phyloP scores from a whole-genome alignment of 768 basidiomycete species.

The Suillus weaverae region DNA sequence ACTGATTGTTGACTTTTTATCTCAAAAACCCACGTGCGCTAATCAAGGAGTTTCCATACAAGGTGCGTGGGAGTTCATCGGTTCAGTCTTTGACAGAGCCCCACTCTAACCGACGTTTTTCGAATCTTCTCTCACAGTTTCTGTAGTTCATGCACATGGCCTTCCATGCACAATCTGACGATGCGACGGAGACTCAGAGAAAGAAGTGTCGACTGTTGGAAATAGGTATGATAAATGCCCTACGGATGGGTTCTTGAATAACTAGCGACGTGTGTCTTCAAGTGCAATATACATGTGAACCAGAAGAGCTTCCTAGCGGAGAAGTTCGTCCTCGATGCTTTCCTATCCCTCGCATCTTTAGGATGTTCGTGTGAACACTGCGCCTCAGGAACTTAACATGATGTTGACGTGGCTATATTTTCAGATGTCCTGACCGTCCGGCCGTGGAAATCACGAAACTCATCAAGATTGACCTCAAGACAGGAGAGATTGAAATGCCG shows the following conservation, averaged over 20 bases:
- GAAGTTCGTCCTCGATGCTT: slow-evolving; percentile 52
- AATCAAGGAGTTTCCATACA: slow-evolving; percentile 4
- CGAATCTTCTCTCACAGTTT: slow-evolving; percentile 1
- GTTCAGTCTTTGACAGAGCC: slow-evolving; percentile 12
- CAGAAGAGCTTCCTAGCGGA: slow-evolving; percentile 31
- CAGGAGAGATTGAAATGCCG: slow-evolving; percentile 54
- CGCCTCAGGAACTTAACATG: neutral
- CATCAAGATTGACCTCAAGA: slow-evolving; percentile 46
- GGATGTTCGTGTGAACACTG: slow-evolving; percentile 49
- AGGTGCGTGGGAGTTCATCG: slow-evolving; percentile 25
- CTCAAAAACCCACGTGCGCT: slow-evolving; percentile 26
- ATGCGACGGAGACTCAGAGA: slow-evolving; percentile 1
- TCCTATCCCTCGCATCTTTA: slow-evolving; percentile 74
- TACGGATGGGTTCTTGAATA: slow-evolving; percentile 7
- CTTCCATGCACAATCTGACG: neutral
- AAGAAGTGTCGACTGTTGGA: slow-evolving; percentile 62
- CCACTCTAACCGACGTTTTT: neutral
- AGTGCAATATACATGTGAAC: slow-evolving; percentile 66
- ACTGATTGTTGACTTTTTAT: slow-evolving; percentile 32
- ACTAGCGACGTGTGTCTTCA: neutral
- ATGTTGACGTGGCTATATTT: slow-evolving; percentile 9
- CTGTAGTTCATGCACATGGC: neutral
- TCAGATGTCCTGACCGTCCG: slow-evolving; percentile 64
- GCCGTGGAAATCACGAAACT: slow-evolving; percentile 70
- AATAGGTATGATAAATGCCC: slow-evolving; percentile 37